phyloP scores from a whole-genome alignment of 805 yeast genomes.

The Huiozyma sinensis region DNA sequence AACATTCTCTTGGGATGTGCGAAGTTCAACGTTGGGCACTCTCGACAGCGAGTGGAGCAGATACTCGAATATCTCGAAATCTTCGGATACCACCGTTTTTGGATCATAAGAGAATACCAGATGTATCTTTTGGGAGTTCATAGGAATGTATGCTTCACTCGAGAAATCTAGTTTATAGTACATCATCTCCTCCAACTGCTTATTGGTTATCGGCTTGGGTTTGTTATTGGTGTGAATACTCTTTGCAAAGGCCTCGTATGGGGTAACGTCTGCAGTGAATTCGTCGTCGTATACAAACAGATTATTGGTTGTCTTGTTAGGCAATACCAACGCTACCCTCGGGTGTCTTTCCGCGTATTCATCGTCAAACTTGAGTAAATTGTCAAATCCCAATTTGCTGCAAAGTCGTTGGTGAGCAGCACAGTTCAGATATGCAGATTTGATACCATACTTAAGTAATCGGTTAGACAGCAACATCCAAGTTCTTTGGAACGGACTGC shows the following conservation, averaged over 20 bases:
- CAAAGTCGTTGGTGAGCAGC: constrained; percentile 41
- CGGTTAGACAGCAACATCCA: constrained; percentile 53
- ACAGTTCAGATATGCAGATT: constrained; percentile 54
- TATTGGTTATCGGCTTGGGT: constrained; percentile 25
- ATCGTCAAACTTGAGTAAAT: constrained; percentile 19
- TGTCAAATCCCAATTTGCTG: constrained; percentile 35
- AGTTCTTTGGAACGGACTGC: constrained; percentile 39
- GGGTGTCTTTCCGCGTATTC: constrained; percentile 27
- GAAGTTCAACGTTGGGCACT: constrained; percentile 45
- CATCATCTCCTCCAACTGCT: constrained; percentile 11
- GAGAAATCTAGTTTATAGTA: constrained; percentile 7
- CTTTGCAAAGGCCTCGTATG: constrained; percentile 35
- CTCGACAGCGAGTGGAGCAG: constrained; percentile 50
- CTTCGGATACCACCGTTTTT: constrained; percentile 41
- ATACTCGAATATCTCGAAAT: constrained; percentile 49
- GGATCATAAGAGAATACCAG: constrained; percentile 45
- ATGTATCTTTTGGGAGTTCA: constrained; percentile 26
- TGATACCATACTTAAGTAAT: constrained; percentile 28
- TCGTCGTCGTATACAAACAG: constrained; percentile 15
- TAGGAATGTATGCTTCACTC: constrained; percentile 13
- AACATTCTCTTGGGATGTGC: constrained; percentile 40
- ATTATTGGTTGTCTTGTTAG: constrained; percentile 29
- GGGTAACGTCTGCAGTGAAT: constrained; percentile 21
- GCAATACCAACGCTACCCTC: constrained; percentile 41
- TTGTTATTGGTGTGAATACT: constrained; percentile 39